Percentiles rank a stretch among this genome's conserved stretches.
Conservation (phyloP, 2,329 filamentous ascomycete genomes). For the Aspergillus latus region DNA sequence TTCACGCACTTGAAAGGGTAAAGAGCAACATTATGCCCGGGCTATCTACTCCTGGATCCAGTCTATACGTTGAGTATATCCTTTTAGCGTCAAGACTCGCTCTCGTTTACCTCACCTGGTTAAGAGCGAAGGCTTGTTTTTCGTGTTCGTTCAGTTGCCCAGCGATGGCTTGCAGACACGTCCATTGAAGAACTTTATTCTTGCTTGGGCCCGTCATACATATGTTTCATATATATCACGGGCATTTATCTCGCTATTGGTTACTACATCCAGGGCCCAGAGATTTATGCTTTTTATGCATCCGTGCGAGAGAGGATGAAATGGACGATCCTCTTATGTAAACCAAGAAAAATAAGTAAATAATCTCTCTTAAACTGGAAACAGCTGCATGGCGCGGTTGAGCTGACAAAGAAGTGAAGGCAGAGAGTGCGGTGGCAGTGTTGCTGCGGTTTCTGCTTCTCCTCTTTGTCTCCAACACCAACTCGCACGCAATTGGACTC, state of each 20-base stretch:
- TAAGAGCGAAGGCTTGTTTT: neutral
- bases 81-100: neutral
- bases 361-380: neutral
- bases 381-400: constrained; percentile 1
- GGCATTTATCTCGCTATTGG: neutral
- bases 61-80: too few relatives aligned
- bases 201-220: neutral
- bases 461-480: constrained; percentile 4
- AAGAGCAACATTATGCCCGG: too few relatives aligned
- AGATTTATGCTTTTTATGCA: neutral
- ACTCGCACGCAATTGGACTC: neutral
- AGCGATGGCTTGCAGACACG: neutral
- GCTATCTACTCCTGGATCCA: too few relatives aligned
- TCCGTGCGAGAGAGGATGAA: neutral
- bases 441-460: constrained; percentile 4
- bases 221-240: neutral
- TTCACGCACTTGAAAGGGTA: too few relatives aligned
- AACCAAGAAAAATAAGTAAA: neutral
- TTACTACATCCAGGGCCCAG: neutral
- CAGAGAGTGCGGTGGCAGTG: constrained; percentile 4
- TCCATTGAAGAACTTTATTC: neutral
- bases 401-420: constrained; percentile 6
- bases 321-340: neutral
- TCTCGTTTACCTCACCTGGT: neutral
- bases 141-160: neutral